Conservation (phyloP, 768 basidiomycete genomes). For the Scleroderma bovista region DNA sequence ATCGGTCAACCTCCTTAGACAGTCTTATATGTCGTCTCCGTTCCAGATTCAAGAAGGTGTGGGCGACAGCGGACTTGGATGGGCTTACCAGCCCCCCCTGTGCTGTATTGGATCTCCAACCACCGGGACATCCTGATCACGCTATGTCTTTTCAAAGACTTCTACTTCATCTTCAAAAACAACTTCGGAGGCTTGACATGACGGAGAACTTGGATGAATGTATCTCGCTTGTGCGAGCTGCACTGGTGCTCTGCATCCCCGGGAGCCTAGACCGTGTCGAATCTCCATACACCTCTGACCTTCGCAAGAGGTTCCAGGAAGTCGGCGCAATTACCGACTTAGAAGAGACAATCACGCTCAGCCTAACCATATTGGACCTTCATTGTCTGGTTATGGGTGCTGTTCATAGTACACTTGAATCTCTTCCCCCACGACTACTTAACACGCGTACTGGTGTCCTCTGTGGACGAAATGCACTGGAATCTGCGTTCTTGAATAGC, state of each 20-base stretch:
- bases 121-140: too few relatives aligned
- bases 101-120: neutral
- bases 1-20: too few relatives aligned
- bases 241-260: neutral
- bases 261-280: neutral
- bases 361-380: too few relatives aligned
- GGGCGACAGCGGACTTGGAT: neutral
- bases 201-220: too few relatives aligned
- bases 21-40: neutral
- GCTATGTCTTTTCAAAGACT: too few relatives aligned
- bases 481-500: neutral
- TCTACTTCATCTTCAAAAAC: neutral
- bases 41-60: neutral
- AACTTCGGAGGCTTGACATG: neutral
- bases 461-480: neutral
- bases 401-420: neutral
- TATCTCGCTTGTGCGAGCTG: neutral
- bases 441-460: neutral
- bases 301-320: too few relatives aligned
- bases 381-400: neutral
- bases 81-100: neutral
- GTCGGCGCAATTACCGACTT: too few relatives aligned
- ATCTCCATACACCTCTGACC: too few relatives aligned
- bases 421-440: neutral
- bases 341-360: neutral